A percentile compares a stretch with the other conserved stretches of the same genome.
phyloP scores from a whole-genome alignment of 2,329 filamentous ascomycete genomes.

The Hymenoscyphus infarciens region DNA sequence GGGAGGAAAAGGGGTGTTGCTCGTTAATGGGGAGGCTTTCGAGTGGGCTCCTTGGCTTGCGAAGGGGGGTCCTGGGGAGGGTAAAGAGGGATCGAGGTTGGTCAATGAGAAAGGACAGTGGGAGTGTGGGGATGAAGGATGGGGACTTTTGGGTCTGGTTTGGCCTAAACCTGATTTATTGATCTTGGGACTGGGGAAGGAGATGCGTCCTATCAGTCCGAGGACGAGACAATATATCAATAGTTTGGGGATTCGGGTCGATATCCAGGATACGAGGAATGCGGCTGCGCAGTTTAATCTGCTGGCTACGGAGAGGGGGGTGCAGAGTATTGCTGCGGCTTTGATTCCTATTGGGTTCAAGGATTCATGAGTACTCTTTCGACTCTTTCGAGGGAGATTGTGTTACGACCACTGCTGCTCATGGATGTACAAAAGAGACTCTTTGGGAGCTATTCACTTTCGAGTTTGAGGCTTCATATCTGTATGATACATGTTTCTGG shows the following conservation, averaged over 20 bases:
- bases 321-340: constrained; percentile 80
- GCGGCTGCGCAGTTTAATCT: constrained; percentile 93
- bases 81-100: constrained; percentile 43
- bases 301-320: constrained; percentile 87
- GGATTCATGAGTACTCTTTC: constrained; percentile 40
- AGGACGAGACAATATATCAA: constrained; percentile 69
- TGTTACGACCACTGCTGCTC: no score
- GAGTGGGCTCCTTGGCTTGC: constrained; percentile 78
- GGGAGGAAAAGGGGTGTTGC: constrained; percentile 67
- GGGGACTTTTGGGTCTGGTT: constrained; percentile 71
- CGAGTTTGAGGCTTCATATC: no score
- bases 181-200: constrained; percentile 79
- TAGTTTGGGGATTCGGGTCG: constrained; percentile 76
- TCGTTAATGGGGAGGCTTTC: constrained; percentile 86
- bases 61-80: constrained; percentile 37
- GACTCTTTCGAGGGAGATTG: no score
- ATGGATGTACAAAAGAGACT: no score
- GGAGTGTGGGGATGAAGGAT: constrained; percentile 66
- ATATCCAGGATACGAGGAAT: constrained; percentile 89
- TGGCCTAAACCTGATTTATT: constrained; percentile 91
- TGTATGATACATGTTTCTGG: no score
- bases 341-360: constrained; percentile 83
- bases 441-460: no score
- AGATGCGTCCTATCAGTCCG: constrained; percentile 72
- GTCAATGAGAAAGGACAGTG: constrained; percentile 77